Base-by-base conservation (phyloP, 768 basidiomycete genomes). In the Tricholoma hemisulphureum region DNA sequence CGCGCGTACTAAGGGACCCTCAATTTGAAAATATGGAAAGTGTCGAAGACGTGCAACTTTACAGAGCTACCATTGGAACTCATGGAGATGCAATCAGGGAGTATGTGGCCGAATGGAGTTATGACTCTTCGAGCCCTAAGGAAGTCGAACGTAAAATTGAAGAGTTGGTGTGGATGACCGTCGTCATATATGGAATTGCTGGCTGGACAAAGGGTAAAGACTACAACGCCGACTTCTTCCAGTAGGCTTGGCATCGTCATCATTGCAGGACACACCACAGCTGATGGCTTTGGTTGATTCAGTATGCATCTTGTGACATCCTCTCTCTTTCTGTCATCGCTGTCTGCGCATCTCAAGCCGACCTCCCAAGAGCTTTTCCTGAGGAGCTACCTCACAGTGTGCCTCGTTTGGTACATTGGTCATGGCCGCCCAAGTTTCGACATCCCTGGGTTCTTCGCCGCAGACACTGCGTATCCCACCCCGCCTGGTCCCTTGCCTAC, bases 261-360 rank as follows among this genome's bases (percentile, higher is more conserved):
- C 16, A 14, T 34, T 16, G 28, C 18, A 14, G n/a, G 18, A 41
- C 5, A 26, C n/a, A n/a, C n/a, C n/a, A n/a, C 1, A 2, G n/a
- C 51, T 55, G n/a, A 56, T 20, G 8, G 9, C 23, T 6, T 34
- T 14, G 18, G 8, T 52, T 23, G 24, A 24, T 51, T 14, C 35
- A 89, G 87, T 13, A 83, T 86, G 72, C 89, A 84, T 61, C 70
- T 86, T 1, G 79, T 89, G 35, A 91, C 88, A 0, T 87, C 87
- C 4, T 76, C 82, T 3, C 64, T 87, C 20, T 87, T 89, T 74
- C 65, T 88, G 24, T 75, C 83, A 0, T 80, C 86, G 1, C 56
- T 84, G 41, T 62, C 79, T 31, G 75, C 75, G 0, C 62, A 62
- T 31, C 68, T 83, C 51, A 67, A 75, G 5, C 76, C 75, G 0